phyloP scores from a whole-genome alignment of 208 protist genomes.

The Wallacemonas rigidus region DNA sequence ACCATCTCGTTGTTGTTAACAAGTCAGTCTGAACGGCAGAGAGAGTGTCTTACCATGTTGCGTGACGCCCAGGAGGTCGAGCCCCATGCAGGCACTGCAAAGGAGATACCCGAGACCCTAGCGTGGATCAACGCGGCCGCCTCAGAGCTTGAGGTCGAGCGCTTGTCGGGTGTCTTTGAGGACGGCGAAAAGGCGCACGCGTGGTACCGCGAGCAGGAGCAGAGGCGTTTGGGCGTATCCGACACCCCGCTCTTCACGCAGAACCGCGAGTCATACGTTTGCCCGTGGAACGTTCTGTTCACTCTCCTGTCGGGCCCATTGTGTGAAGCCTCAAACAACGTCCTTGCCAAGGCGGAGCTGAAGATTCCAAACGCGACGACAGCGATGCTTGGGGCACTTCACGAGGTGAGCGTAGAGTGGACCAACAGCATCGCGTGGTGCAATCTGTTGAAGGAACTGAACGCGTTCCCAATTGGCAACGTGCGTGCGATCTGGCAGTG shows the following conservation, averaged over 20 bases:
- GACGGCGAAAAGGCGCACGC: slow-evolving; percentile 27
- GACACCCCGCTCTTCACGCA: slow-evolving; percentile 46
- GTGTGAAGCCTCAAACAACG: slow-evolving; percentile 1
- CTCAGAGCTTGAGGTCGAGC: slow-evolving; percentile 67
- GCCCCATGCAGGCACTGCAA: background rate
- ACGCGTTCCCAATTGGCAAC: slow-evolving; percentile 64
- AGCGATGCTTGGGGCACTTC: slow-evolving; percentile 36
- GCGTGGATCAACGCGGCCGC: slow-evolving; percentile 63
- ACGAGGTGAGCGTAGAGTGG: slow-evolving; percentile 52
- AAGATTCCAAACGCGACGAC: slow-evolving; percentile 66
- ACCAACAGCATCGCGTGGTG: slow-evolving; percentile 72
- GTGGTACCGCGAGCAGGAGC: slow-evolving; percentile 13
- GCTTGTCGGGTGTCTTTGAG: slow-evolving; percentile 55
- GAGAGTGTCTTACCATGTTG: slow-evolving; percentile 26
- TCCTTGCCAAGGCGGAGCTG: slow-evolving; percentile 32
- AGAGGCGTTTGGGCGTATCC: slow-evolving; percentile 54
- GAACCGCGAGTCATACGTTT: slow-evolving; percentile 49
- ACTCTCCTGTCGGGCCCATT: slow-evolving; percentile 44
- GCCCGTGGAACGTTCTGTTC: slow-evolving; percentile 79
- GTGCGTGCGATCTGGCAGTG: slow-evolving; percentile 73
- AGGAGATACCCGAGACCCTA: slow-evolving; percentile 4
- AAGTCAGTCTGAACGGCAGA: slow-evolving; percentile 34
- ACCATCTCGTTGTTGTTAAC: slow-evolving; percentile 24
- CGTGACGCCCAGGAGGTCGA: slow-evolving; percentile 29
- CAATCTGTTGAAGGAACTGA: slow-evolving; percentile 56